Percentiles rank a stretch among this genome's conserved stretches.
These are phyloP conservation scores for Rehmannia glutinosa DNA, from an alignment of 257 asterid species.

Conservation along the genomic window DNA sequence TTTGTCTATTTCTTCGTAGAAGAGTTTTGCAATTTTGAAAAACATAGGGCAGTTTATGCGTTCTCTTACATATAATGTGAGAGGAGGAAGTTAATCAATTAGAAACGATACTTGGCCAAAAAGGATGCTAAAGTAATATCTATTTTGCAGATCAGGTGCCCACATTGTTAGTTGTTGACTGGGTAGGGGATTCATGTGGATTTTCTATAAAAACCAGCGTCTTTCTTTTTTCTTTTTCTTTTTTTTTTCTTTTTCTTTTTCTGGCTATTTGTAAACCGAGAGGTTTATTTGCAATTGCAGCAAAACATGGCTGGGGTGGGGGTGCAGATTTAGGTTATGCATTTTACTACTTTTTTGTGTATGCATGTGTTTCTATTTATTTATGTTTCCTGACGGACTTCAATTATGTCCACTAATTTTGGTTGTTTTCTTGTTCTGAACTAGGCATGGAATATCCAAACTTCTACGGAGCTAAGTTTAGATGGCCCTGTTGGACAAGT, in stretches of 20 bases:
- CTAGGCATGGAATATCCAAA: constrained; percentile 97
- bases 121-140: not conserved
- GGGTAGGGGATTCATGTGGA: too few species aligned
- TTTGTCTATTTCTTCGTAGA: not conserved
- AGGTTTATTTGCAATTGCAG: not conserved
- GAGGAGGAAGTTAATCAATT: not conserved
- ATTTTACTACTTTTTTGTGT: not conserved
- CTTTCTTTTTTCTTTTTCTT: too few species aligned
- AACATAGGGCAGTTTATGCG: too few species aligned
- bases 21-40: not conserved
- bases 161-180: not conserved
- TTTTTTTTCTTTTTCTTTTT: too few species aligned
- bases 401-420: not conserved
- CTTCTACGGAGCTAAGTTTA: constrained; percentile 74
- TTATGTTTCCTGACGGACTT: not conserved
- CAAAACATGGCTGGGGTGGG: not conserved
- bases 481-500: constrained; percentile 97
- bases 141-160: not conserved
- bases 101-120: not conserved
- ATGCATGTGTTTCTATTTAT: not conserved
- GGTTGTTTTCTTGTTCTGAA: constrained; percentile 15
- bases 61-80: not conserved
- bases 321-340: not conserved
- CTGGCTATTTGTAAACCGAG: not conserved
- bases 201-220: too few species aligned